Evolutionary conservation across 1,139 yeast species (phyloP), one percentile per base, ranked within the genome.

Genomic region (Taphrina deformans): DNA sequence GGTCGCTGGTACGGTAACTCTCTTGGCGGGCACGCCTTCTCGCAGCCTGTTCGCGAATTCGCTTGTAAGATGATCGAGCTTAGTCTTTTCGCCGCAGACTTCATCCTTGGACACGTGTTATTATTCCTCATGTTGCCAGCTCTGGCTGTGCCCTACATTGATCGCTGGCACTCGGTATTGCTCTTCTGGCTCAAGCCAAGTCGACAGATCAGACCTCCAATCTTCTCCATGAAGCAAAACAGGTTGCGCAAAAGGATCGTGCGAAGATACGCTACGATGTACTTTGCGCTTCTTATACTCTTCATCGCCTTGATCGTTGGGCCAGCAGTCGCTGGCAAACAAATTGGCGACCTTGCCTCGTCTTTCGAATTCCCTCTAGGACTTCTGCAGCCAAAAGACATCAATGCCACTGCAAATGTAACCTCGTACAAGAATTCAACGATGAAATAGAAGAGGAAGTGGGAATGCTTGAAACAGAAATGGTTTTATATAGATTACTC

Each of bases 1-100:
- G 99, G 99, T 83, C 92, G 92, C 79, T 93, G 99, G 99, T 90
- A 92, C 78, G 92, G 96, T 69, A 82, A 90, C 69, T 96, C 96
- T 75, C 80, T 93, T 80, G 99, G 99, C 69, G 87, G 89, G 86
- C 87, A 89, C 85, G 97, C 98, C 23, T 84, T 89, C 82, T 88
- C 98, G 44, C 99, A 93, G 80, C 99, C 99, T 70, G 77, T 89
- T 61, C 89, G 99, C 83, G 99, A 93, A 80, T 91, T 89, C 77
- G 84, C 87, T 74, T 97, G 97, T 72, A 93, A 93, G 84, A 83
- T 87, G 70, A 89, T 92, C 72, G 99, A 93, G 81, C 80, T 89
- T 82, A 89, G 96, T 68, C 96, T 92, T 79, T 93, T 93, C 78
- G 96, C 97, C 31, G 98, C 97, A 75, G 99, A 93, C 78, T 93